A percentile compares a stretch with the other conserved stretches of the same genome.
These are phyloP conservation scores for Hippophae tibetana DNA, from an alignment of 306 rosid genomes.

Conservation along the genomic window DNA sequence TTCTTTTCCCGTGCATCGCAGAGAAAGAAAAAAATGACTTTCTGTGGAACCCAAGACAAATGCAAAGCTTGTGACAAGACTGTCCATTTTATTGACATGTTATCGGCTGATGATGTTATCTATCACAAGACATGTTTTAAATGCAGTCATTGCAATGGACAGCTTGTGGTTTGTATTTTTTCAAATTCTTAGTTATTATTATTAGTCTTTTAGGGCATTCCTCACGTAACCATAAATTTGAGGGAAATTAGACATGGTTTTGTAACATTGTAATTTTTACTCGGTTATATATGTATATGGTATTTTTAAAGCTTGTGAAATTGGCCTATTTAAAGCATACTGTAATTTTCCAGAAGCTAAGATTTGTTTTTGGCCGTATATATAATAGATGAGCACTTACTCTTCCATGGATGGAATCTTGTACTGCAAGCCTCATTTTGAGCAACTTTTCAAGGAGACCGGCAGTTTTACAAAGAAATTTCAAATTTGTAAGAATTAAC, in stretches of 20 bases:
- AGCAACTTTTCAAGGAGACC: conserved; percentile 38
- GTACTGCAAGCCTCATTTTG: conserved; percentile 27
- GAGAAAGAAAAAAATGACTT: conserved; percentile 32
- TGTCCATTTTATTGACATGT: conserved; percentile 48
- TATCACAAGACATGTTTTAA: conserved; percentile 63
- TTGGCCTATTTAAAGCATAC: no score
- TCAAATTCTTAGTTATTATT: not conserved
- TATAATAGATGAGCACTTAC: conserved; percentile 47
- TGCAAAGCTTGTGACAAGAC: conserved; percentile 71
- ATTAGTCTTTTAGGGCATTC: no score
- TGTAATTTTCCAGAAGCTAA: no score
- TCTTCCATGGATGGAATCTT: conserved; percentile 49
- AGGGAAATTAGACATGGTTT: no score
- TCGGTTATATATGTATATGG: no score
- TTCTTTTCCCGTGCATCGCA: conserved; percentile 5
- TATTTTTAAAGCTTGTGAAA: no score
- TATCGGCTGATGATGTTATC: conserved; percentile 47
- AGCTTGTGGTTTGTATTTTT: conserved; percentile 33
- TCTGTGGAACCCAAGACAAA: conserved; percentile 73
- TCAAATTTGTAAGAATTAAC: no score
- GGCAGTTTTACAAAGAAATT: conserved; percentile 8
- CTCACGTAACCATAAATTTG: no score
- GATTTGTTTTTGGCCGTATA: no score
- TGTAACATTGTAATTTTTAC: no score
- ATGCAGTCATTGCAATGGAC: conserved; percentile 65